These are phyloP conservation scores for Boletus sp. DNA, from an alignment of 768 basidiomycete species.

Conservation along the genomic window DNA sequence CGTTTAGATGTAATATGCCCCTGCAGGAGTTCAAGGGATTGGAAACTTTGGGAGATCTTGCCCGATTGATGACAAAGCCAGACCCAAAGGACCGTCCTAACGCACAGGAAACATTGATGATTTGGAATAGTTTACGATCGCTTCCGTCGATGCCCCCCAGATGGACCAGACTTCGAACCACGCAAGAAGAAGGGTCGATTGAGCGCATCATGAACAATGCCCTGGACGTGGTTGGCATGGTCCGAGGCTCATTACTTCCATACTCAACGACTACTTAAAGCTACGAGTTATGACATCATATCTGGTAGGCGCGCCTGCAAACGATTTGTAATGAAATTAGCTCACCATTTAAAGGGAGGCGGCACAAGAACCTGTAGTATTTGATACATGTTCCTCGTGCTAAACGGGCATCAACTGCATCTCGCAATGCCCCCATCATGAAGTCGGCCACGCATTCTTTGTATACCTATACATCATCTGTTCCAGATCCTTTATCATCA, in stretches of 20 bases:
- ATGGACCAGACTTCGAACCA: neutral
- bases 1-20: no score
- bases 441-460: neutral
- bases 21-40: slow-evolving; percentile 4
- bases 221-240: no score
- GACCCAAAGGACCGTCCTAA: slow-evolving; percentile 3
- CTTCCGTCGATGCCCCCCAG: neutral
- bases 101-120: neutral
- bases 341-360: no score
- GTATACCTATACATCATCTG: neutral
- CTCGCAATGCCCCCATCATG: neutral
- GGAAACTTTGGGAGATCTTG: neutral
- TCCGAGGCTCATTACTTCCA: no score
- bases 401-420: neutral
- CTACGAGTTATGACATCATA: no score
- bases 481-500: neutral
- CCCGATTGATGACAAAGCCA: slow-evolving; percentile 1
- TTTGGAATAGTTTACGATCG: slow-evolving; percentile 6
- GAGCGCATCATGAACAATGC: slow-evolving; percentile 15
- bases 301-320: no score
- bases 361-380: neutral
- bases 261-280: no score
- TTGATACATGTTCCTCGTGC: neutral
- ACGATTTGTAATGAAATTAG: no score
- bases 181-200: slow-evolving; percentile 6